Conservation (phyloP, 1,284 basidiomycete genomes). For the Ganoderma multipileum region DNA sequence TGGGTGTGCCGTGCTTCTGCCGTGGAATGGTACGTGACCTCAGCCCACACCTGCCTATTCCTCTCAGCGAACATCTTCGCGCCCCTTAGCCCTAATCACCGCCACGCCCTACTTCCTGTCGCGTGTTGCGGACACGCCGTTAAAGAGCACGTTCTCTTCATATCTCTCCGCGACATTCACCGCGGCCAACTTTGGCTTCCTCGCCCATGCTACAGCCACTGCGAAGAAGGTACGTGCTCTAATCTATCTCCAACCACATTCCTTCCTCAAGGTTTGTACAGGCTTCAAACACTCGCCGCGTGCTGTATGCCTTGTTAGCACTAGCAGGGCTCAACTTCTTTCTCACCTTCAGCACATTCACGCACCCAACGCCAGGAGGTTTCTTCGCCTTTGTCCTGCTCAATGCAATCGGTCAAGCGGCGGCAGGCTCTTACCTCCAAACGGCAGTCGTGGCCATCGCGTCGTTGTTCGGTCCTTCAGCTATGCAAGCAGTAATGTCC, state of each 20-base stretch:
- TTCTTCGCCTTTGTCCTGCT: conserved; percentile 73
- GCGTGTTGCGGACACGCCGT: conserved; percentile 60
- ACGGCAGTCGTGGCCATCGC: conserved; percentile 74
- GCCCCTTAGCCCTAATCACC: conserved; percentile 69
- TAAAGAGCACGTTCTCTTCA: conserved; percentile 69
- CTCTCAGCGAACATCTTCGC: neutral
- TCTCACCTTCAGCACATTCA: conserved; percentile 66
- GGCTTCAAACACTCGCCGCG: conserved; percentile 36
- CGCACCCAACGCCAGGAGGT: conserved; percentile 54
- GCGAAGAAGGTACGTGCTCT: conserved; percentile 63
- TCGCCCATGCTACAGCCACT: conserved; percentile 73
- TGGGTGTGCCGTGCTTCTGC: conserved; percentile 74
- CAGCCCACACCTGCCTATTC: no score
- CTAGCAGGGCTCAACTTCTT: conserved; percentile 59
- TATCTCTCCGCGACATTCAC: conserved; percentile 74
- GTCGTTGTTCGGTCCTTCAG: conserved; percentile 72
- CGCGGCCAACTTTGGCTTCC: conserved; percentile 67
- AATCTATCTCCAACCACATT: neutral
- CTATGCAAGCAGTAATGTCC: conserved; percentile 74
- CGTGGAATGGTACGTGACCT: conserved; percentile 73
- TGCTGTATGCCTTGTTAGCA: conserved; percentile 31
- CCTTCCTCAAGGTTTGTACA: conserved; percentile 12
- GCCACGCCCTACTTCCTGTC: conserved; percentile 79
- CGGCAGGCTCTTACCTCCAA: conserved; percentile 70
- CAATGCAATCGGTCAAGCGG: conserved; percentile 61